Evolutionary conservation across 2,329 filamentous ascomycete species (phyloP), one percentile per base, ranked within the genome.

Genomic region (Ophiocordyceps camponoti-floridani): DNA sequence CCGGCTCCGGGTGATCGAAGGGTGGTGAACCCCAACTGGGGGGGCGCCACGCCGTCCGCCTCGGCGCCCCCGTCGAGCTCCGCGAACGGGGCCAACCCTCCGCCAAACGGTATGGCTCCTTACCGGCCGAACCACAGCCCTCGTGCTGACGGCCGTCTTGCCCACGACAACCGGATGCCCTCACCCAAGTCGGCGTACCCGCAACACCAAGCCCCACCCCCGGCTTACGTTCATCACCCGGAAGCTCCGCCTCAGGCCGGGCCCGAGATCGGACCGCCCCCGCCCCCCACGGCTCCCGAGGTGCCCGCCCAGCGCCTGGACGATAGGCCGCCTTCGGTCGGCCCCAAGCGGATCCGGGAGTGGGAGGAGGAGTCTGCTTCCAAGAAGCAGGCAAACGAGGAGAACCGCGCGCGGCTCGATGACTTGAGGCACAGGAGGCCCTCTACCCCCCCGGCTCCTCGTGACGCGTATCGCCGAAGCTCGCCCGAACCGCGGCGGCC

Each of bases 331-430:
- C 64, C 81, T 1, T 93, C 86, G 35, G 82, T 84, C 11, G 75
- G 75, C 4, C 77, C 82, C 46, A 98, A 98, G 71, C 77, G 91
- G 47, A 73, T 79, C 59, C 80, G 88, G 43, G 91, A 96, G 56
- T 95, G 91, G 88, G 91, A 96, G 52, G 82, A 89, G 33, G 86
- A 93, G 33, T 67, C 76, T 19, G 65, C 78, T 4, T 70, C 72
- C 41, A 94, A 95, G 68, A 95, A 95, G 66, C 78, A 84, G 48
- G 81, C 84, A 10, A 94, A 79, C 37, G 89, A 96, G 5, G 88
- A 95, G 60, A 86, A 75, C 50, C 80, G 89, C 40, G 84, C 84
- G 47, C 83, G 86, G 45, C 70, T 95, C 51, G 87, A 94, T 37
- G 87, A 95, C 54, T 75, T 85, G 57, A 78, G 80, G 48, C 79